Base-by-base conservation (phyloP, 2,329 filamentous ascomycete species). In the Fusarium pseudonygamai region DNA sequence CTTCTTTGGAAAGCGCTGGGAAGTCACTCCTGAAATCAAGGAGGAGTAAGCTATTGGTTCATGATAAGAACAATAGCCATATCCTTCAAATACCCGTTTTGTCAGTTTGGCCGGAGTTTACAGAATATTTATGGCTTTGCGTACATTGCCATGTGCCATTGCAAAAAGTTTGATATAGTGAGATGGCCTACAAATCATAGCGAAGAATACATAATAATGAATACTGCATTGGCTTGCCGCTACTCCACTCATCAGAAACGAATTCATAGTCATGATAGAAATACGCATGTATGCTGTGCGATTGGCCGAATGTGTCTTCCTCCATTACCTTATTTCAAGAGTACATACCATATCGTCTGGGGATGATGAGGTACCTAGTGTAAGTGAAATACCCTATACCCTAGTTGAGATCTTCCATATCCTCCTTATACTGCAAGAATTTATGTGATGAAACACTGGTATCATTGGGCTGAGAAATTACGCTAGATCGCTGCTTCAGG, bases 1-100 rank as follows among this genome's bases (percentile, higher is more conserved):
- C 65, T 81, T 84, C 12, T 86, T 84, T 74, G 87, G 86, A 40
- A 86, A 80, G 80, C 82, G 80, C 68, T 82, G 87, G 71, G 71
- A 66, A 69, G 71, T 42, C 63, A 71, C 39, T n/a, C 70, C 42
- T 24, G 66, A 50, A 42, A 50, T 43, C 4, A 80, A 81, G 65
- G 77, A 80, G 43, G 81, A 82, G 46, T 82, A 75, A 66, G n/a
- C 10, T 24, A 28, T 24, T 28, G 24, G 16, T 22, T 36, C n/a
- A 26, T 20, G 7, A 37, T 6, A 40, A 24, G 8, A 43, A 36
- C 22, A 10, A 24, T 20, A 10, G 5, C 8, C 9, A 13, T 20
- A 6, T 18, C n/a, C 16, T 16, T 14, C 12, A 30, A 39, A 20
- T 22, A 20, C 30, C 45, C 39, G 15, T 12, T 30, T 30, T 36